phyloP scores from a whole-genome alignment of 2,329 filamentous ascomycete species.

The Zasmidium angulare region DNA sequence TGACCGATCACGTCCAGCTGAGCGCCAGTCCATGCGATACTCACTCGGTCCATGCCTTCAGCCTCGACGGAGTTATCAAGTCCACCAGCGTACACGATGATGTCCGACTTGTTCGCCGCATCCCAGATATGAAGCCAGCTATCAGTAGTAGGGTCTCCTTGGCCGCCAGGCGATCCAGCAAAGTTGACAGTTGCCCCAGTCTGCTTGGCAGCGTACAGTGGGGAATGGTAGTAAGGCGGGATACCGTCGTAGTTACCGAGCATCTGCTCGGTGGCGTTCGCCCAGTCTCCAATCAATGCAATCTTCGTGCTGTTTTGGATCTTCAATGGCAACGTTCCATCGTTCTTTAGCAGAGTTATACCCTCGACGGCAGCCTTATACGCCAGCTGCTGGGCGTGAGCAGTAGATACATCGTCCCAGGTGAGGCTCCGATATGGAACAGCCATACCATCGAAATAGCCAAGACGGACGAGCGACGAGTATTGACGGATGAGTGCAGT shows the following conservation, averaged over 20 bases:
- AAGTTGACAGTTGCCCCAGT: slow-evolving; percentile 49
- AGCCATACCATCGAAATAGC: slow-evolving; percentile 57
- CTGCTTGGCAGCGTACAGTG: slow-evolving; percentile 52
- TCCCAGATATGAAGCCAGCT: slow-evolving; percentile 30
- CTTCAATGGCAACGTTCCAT: slow-evolving; percentile 48
- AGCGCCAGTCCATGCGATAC: slow-evolving; percentile 52
- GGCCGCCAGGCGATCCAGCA: slow-evolving; percentile 39
- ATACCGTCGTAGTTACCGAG: slow-evolving; percentile 59
- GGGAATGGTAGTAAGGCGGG: slow-evolving; percentile 57
- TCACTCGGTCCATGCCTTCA: slow-evolving; percentile 53
- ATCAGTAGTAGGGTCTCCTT: slow-evolving; percentile 35
- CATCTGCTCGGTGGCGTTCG: slow-evolving; percentile 57
- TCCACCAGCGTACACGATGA: slow-evolving; percentile 57
- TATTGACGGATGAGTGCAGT: slow-evolving; percentile 54
- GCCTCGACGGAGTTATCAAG: slow-evolving; percentile 54
- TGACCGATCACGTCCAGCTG: slow-evolving; percentile 54
- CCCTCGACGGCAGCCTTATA: slow-evolving; percentile 52
- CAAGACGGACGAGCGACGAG: slow-evolving; percentile 54
- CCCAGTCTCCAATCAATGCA: slow-evolving; percentile 60
- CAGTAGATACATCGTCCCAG: slow-evolving; percentile 58
- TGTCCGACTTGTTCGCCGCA: slow-evolving; percentile 48
- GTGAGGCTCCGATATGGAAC: slow-evolving; percentile 53
- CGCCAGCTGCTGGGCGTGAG: slow-evolving; percentile 56
- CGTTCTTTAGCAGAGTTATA: slow-evolving; percentile 55
- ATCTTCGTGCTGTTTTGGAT: slow-evolving; percentile 42